A percentile compares a stretch with the other conserved stretches of the same genome.
Evolutionary conservation across 257 asterid species (phyloP).

Genomic region (Buddleja alternifolia): DNA sequence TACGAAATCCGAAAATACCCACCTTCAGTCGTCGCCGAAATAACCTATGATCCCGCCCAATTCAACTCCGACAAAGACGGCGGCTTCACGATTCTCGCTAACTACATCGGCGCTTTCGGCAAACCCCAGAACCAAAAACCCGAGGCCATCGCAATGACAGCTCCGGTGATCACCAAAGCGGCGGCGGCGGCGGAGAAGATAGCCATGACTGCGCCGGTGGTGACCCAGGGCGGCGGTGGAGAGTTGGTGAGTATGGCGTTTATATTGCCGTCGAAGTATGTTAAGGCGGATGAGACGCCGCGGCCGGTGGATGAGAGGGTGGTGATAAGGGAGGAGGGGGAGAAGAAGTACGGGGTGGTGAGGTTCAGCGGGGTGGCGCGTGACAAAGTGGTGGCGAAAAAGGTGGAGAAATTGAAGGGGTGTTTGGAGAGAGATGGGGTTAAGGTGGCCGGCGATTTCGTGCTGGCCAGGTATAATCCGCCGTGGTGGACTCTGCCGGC

Average conservation of each 20-base stretch:
- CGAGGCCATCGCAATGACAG: slow-evolving; percentile 67
- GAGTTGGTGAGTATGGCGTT: slow-evolving; percentile 79
- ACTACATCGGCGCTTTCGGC: slow-evolving; percentile 84
- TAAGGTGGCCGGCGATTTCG: slow-evolving; percentile 62
- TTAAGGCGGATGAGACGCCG: slow-evolving; percentile 76
- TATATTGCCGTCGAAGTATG: slow-evolving; percentile 70
- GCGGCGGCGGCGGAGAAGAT: slow-evolving; percentile 55
- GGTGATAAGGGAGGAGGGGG: slow-evolving; percentile 77
- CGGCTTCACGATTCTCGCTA: slow-evolving; percentile 72
- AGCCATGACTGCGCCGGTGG: slow-evolving; percentile 91
- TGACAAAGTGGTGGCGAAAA: slow-evolving; percentile 68
- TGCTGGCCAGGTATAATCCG: slow-evolving; percentile 92
- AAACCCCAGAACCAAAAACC: slow-evolving; percentile 72
- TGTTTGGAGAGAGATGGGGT: slow-evolving; percentile 81
- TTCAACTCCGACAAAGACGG: slow-evolving; percentile 76
- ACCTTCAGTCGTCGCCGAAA: slow-evolving; percentile 73
- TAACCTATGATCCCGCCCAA: slow-evolving; percentile 70
- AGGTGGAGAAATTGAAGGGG: slow-evolving; percentile 56
- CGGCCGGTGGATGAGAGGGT: slow-evolving; percentile 85
- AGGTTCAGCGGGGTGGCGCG: slow-evolving; percentile 72
- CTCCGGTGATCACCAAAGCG: no score
- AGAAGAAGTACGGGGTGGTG: slow-evolving; percentile 81
- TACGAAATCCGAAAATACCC: slow-evolving; percentile 84
- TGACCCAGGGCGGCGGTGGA: slow-evolving; percentile 51
- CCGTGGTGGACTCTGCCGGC: slow-evolving; percentile 93